These are phyloP conservation scores for Hyaloscypha bicolor DNA, from an alignment of 495 filamentous ascomycete species.

Conservation along the genomic window DNA sequence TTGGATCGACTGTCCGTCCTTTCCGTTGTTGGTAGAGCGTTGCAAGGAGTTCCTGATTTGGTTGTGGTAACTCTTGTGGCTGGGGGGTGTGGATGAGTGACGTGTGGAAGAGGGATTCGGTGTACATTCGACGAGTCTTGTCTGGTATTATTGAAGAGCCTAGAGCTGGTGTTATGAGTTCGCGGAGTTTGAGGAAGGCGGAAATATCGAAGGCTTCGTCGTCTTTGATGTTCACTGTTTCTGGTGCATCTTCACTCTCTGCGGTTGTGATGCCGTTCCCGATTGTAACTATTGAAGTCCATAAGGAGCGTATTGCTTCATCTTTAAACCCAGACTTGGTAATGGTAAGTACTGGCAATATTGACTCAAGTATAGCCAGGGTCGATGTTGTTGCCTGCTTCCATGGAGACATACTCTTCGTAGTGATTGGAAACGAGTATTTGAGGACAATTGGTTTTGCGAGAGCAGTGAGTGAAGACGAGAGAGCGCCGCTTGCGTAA, in stretches of 20 bases:
- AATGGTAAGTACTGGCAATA: slow-evolving; percentile 64
- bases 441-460: slow-evolving; percentile 70
- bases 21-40: slow-evolving; percentile 64
- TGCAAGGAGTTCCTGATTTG: slow-evolving; percentile 57
- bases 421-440: slow-evolving; percentile 63
- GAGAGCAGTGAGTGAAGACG: slow-evolving; percentile 63
- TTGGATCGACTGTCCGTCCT: slow-evolving; percentile 71
- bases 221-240: slow-evolving; percentile 47
- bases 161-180: slow-evolving; percentile 74
- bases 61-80: slow-evolving; percentile 61
- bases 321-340: slow-evolving; percentile 53
- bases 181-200: slow-evolving; percentile 66
- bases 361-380: slow-evolving; percentile 67
- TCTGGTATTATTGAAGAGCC: slow-evolving; percentile 67
- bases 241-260: slow-evolving; percentile 46
- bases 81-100: slow-evolving; percentile 79
- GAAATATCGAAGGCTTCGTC: slow-evolving; percentile 82
- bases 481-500: slow-evolving; percentile 63
- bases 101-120: slow-evolving; percentile 74
- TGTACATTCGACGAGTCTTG: slow-evolving; percentile 67
- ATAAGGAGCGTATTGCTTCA: slow-evolving; percentile 51
- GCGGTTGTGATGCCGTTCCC: slow-evolving; percentile 62
- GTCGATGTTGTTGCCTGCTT: slow-evolving; percentile 71
- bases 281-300: slow-evolving; percentile 61
- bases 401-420: slow-evolving; percentile 70